Conservation (phyloP, 2,329 filamentous ascomycete genomes). For the Lecanicillium sp. region DNA sequence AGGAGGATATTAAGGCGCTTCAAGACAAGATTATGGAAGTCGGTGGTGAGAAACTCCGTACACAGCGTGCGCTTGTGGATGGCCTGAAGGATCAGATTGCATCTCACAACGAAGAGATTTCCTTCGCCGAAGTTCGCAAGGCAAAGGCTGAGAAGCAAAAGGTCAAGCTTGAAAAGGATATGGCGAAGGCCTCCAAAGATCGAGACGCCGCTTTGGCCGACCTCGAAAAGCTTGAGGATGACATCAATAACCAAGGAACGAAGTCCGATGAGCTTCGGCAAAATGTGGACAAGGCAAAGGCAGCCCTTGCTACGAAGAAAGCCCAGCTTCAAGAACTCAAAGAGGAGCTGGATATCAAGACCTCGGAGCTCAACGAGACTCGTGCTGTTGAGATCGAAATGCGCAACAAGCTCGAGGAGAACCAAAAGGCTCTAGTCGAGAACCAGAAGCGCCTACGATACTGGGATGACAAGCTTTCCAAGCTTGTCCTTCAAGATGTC, state of each 20-base stretch:
- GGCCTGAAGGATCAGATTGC: constrained; percentile 79
- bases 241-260: constrained; percentile 69
- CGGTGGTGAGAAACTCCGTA: constrained; percentile 85
- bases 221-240: constrained; percentile 69
- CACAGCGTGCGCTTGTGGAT: constrained; percentile 88
- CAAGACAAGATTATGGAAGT: constrained; percentile 99
- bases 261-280: constrained; percentile 67
- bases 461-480: constrained; percentile 85
- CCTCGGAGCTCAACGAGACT: constrained; percentile 78
- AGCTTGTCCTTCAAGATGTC: constrained; percentile 76
- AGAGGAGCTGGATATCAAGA: constrained; percentile 79
- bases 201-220: constrained; percentile 66
- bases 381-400: constrained; percentile 92
- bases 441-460: constrained; percentile 79
- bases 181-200: constrained; percentile 72
- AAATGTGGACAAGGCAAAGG: constrained; percentile 76
- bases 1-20: constrained; percentile 85
- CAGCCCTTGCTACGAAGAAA: constrained; percentile 71
- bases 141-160: constrained; percentile 93
- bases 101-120: constrained; percentile 73
- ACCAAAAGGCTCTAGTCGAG: constrained; percentile 79
- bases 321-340: constrained; percentile 75
- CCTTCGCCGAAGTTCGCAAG: constrained; percentile 78
- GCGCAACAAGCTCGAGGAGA: constrained; percentile 96
- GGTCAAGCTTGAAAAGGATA: constrained; percentile 78